These are phyloP conservation scores for Viridothelium virens DNA, from an alignment of 495 filamentous ascomycete genomes.

Conservation along the genomic window DNA sequence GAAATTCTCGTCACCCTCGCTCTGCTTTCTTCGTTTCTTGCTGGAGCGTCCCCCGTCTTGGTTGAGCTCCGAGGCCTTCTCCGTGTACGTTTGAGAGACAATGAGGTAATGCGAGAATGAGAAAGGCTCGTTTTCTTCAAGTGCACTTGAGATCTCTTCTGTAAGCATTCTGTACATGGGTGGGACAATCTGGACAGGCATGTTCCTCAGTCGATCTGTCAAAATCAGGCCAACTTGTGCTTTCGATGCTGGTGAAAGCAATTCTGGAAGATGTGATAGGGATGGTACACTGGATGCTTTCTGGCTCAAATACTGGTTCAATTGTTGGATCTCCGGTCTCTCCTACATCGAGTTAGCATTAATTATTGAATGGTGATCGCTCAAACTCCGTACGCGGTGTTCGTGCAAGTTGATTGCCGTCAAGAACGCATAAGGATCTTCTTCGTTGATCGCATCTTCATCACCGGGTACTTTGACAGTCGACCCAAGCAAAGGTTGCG, in stretches of 20 bases:
- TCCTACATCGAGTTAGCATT: conserved; percentile 38
- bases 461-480: conserved; percentile 94
- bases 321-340: conserved; percentile 58
- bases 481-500: conserved; percentile 80
- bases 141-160: conserved; percentile 83
- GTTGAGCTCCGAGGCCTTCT: conserved; percentile 75
- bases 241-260: conserved; percentile 33
- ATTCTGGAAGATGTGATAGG: conserved; percentile 43
- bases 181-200: conserved; percentile 82
- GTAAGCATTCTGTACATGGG: conserved; percentile 95
- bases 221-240: conserved; percentile 74
- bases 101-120: conserved; percentile 89
- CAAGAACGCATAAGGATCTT: conserved; percentile 87
- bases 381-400: conserved; percentile 46
- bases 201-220: conserved; percentile 88
- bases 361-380: background rate
- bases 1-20: conserved; percentile 47
- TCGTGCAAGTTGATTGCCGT: conserved; percentile 79
- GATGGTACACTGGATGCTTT: conserved; percentile 48
- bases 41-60: conserved; percentile 53
- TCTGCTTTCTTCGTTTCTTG: conserved; percentile 69
- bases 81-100: conserved; percentile 79
- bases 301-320: conserved; percentile 62
- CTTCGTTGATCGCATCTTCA: conserved; percentile 44
- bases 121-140: conserved; percentile 88